Conservation (phyloP, 352 stramenopile genomes). For the Phytopythium boreale region DNA sequence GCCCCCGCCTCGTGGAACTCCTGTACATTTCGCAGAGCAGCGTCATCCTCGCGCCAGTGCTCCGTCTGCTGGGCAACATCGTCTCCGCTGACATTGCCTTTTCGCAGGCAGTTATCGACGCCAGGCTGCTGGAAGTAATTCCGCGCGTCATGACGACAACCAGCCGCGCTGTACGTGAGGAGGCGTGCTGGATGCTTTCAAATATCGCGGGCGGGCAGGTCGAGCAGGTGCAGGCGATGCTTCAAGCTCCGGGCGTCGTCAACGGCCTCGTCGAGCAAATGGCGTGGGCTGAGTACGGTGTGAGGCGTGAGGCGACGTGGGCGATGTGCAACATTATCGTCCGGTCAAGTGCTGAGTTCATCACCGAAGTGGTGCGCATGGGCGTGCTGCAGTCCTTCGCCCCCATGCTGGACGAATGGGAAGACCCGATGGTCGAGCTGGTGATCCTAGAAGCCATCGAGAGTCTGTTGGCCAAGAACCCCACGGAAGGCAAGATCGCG, state of each 20-base stretch:
- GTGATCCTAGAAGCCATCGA: constrained; percentile 83
- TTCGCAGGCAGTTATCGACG: constrained; percentile 74
- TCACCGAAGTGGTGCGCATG: constrained; percentile 65
- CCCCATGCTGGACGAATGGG: constrained; percentile 76
- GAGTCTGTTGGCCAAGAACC: constrained; percentile 65
- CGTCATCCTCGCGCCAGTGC: constrained; percentile 75
- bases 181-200: constrained; percentile 86
- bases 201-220: constrained; percentile 78
- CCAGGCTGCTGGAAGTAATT: constrained; percentile 76
- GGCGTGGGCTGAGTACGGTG: constrained; percentile 83
- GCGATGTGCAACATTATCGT: constrained; percentile 87
- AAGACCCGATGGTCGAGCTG: constrained; percentile 84
- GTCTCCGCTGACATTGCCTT: constrained; percentile 75
- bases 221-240: constrained; percentile 74
- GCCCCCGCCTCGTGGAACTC: constrained; percentile 71
- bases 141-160: constrained; percentile 80
- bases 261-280: constrained; percentile 73
- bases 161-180: constrained; percentile 74
- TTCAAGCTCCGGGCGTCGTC: constrained; percentile 66
- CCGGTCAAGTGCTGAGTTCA: constrained; percentile 50
- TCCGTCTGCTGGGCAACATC: constrained; percentile 81
- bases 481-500: constrained; percentile 49
- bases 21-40: constrained; percentile 83
- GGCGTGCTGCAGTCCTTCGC: constrained; percentile 72
- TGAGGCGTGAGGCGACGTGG: constrained; percentile 84